Base-by-base conservation (phyloP, 768 basidiomycete genomes). In the Flagelloscypha sp. region DNA sequence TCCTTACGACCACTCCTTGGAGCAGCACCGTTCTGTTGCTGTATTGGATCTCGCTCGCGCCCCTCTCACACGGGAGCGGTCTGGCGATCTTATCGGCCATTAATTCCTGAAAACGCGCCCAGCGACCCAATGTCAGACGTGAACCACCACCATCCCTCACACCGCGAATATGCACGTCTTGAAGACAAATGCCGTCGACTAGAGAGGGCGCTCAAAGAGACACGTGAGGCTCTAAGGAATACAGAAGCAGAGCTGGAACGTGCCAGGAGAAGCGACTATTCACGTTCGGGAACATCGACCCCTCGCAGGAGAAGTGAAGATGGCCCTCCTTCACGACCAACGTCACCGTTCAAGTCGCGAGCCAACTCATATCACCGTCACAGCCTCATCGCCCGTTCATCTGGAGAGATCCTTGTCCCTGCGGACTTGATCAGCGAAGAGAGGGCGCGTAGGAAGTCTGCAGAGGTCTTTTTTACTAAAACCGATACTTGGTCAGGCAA, bases 401-500 rank as follows among this genome's bases (percentile, higher is more conserved):
- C 30, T 31, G 37, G 19, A 33, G 35, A 12, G 23, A 25, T 22
- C 19, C 38, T n/a, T n/a, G 24, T 30, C 22, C 18, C n/a, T 23
- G 27, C 25, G 40, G 22, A 13, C 35, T 20, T 28, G 50, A 41
- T 48, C 27, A 64, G 74, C 20, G 79, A 84, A 55, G 70, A 73
- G 27, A 64, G 62, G 8, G 79, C 77, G 9, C 72, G 76, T 22
- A 44, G 61, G 24, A 74, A 71, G 38, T 72, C 75, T 48, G 55
- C 63, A 37, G 84, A 85, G 50, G 62, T 67, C 15, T 85, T 78
- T 55, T 67, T 85, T 59, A 82, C 81, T 11, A 78, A 82, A 41
- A 76, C 74, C 21, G 84, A 86, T 54, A 48, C 55, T 20, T 83
- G 77, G 79, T 83, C 82, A 2, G 84, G 84, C 9, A 76, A 80